Conservation (phyloP, 148 eudicot species). For the Chenopodium album region DNA sequence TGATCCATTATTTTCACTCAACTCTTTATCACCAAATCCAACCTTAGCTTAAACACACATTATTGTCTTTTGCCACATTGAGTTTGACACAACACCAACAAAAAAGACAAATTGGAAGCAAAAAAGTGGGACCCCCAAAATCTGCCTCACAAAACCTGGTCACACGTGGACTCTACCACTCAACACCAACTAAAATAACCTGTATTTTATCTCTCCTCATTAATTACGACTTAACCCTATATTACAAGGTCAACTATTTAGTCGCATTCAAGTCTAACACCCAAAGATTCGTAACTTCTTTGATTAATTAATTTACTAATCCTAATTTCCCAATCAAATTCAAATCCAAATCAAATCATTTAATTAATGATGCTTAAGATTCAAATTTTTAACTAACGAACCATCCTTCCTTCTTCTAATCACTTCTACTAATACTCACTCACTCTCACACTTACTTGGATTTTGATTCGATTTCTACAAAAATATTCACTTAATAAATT, state of each 20-base stretch:
- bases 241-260: constrained; percentile 16
- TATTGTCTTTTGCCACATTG: neutral
- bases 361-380: constrained; percentile 24
- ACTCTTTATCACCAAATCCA: neutral
- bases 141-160: constrained; percentile 16
- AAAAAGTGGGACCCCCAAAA: neutral
- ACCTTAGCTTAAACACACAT: neutral
- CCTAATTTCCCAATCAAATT: neutral
- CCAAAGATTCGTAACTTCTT: neutral
- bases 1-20: neutral
- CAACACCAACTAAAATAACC: no score
- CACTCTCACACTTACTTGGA: neutral
- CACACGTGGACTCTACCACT: constrained; percentile 26
- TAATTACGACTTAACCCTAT: neutral
- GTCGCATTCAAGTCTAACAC: constrained; percentile 26
- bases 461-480: neutral
- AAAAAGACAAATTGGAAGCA: neutral
- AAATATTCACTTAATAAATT: neutral
- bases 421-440: neutral
- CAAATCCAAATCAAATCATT: constrained; percentile 21
- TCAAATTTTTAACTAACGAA: constrained; percentile 39
- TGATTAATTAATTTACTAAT: neutral
- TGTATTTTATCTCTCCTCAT: no score
- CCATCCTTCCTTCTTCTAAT: constrained; percentile 27
- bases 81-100: neutral